Base-by-base conservation (phyloP, 768 basidiomycete genomes). In the Aureoboletus auriporus region DNA sequence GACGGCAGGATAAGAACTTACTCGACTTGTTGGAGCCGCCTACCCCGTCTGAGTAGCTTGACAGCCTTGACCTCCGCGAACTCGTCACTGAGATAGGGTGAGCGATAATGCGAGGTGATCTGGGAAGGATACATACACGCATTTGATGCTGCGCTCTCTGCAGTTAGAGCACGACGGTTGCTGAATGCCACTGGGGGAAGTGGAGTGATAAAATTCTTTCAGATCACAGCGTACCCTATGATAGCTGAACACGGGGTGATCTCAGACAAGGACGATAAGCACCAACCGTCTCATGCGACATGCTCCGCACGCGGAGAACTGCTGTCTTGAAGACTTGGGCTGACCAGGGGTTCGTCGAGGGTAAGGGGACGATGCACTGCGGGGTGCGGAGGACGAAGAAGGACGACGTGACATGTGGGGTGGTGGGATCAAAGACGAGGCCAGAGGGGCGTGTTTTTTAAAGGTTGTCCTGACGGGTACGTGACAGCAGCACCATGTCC, bases 271-370 rank as follows among this genome's bases (percentile, higher is more conserved):
- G 46, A 26, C 0, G 39, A 46, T 34, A 45, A 42, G 40, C 33
- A 55, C 69, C 34, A 44, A 86, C 85, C 93, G 80, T 64, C 93
- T 71, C 82, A 89, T 89, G 51, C 91, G 83, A 68, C 93, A 96
- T 28, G 91, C 90, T 49, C 91, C 91, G 64, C 93, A 95, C 8
- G 93, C 93, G n/a, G 87, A 89, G 69, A 90, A 91, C 58, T 95
- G 89, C 58, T 88, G 84, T 52, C 88, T 72, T 3, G 82, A 77
- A 27, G 88, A 87, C 64, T 89, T 89, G 47, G 86, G 80, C 48
- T 83, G 79, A n/a, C 74, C 75, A 5, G 75, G 58, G 8, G 78
- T 66, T 17, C 82, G 75, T 34, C 82, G 79, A 28, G 74, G 57
- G 35, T 68, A 69, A 5, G 69, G 65, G 36, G 66, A 50, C 4